Base-by-base conservation (phyloP, 257 asterid species). In the Thymus mandschuricus region DNA sequence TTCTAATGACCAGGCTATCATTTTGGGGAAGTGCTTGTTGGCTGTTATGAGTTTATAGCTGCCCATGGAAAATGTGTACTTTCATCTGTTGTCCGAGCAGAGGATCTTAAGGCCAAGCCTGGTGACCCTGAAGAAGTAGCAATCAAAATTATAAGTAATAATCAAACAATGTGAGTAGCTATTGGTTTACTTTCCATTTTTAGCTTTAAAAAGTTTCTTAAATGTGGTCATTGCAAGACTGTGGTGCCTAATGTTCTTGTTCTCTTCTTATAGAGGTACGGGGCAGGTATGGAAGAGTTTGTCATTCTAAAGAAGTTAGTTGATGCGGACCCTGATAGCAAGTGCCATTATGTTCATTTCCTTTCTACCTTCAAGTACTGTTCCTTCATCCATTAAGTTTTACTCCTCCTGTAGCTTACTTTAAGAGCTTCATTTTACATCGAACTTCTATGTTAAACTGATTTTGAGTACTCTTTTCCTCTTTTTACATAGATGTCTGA, bases 61-160 rank as follows among this genome's bases (percentile, higher is more conserved):
- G 88, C 99, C 68, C 99, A 95, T 79, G 99, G 99, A 35, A 92
- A 87, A 87, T 98, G 99, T 1, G 99, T 95, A 51, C 92, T 95
- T 80, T 95, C 99, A 61, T 87, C 89, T 34, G 98, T 92, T 59
- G 98, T 95, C 71, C 98, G 98, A 59, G 99, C 96, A 2, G 92
- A 86, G 86, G 98, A 92, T 82, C 96, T 95, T 21, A 89, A 95
- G 81, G 96, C 87, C 66, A 87, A 76, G 68, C 68, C 79, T 75
- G 84, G 83, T 57, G 97, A 88, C 50, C 88, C 91, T 27, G 96
- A 89, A 79, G 98, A 95, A 84, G 96, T 92, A 35, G 99, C 99
- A 51, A 86, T 95, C 72, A 95, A 95, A 81, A 89, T 95, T 44
- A 95, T 95, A 95, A 21, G 21, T 21, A 21, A 21, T 21, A 21